These are phyloP conservation scores for Dichomitus squalens DNA, from an alignment of 1,284 basidiomycete species.

Conservation along the genomic window DNA sequence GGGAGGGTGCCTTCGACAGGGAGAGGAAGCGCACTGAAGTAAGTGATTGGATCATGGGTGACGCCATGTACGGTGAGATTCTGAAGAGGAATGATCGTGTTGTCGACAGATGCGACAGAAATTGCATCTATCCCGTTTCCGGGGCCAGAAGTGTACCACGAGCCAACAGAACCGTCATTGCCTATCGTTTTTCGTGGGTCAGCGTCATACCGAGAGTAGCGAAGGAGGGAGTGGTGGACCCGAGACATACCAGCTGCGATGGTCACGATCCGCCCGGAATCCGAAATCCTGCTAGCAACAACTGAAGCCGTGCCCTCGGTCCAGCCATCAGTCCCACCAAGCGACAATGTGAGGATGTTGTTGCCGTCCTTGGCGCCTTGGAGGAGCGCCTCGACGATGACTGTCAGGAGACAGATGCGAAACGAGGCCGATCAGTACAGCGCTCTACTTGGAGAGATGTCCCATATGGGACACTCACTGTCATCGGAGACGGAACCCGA, in stretches of 20 bases:
- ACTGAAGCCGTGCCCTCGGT: conserved; percentile 53
- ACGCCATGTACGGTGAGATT: conserved; percentile 43
- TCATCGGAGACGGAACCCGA: conserved; percentile 46
- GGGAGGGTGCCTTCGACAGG: conserved; percentile 38
- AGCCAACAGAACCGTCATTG: conserved; percentile 44
- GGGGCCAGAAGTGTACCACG: conserved; percentile 52
- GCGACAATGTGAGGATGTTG: conserved; percentile 65
- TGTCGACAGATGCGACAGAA: conserved; percentile 52
- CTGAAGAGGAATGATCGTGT: conserved; percentile 44
- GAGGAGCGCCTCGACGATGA: conserved; percentile 52
- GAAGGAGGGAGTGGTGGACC: neutral
- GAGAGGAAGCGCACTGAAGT: conserved; percentile 43
- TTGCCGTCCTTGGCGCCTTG: conserved; percentile 49
- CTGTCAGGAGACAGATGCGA: conserved; percentile 28
- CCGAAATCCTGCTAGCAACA: conserved; percentile 56
- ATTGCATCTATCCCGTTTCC: conserved; percentile 51
- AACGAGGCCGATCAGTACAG: neutral
- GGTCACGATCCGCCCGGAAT: conserved; percentile 53
- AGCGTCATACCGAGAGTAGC: neutral
- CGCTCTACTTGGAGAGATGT: neutral
- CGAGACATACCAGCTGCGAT: conserved; percentile 45
- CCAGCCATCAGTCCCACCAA: conserved; percentile 66
- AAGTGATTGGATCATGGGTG: conserved; percentile 44
- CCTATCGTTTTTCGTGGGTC: conserved; percentile 11
- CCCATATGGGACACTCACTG: conserved; percentile 32